Evolutionary conservation across 2,329 filamentous ascomycete species (phyloP), one percentile per base, ranked within the genome.

Genomic region (Alternaria tenuissima): DNA sequence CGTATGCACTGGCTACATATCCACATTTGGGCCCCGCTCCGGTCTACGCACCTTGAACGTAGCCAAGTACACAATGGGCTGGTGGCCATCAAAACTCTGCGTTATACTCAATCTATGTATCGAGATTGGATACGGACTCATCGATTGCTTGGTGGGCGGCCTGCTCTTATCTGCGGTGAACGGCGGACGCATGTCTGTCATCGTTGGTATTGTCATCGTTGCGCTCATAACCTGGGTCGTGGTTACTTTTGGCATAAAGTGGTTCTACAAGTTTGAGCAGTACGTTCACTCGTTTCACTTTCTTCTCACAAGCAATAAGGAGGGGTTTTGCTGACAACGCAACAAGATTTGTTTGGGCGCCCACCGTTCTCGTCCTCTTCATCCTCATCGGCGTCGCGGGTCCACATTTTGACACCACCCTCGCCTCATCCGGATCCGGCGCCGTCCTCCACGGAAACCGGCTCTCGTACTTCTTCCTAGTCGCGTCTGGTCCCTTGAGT

Each of bases 381-480:
- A 64, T 72, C n/a, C 49, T 73, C 12, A 71, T 70, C n/a, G 72
- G 72, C 9, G 63, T 67, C 3, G 69, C 70, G 14, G 68, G 68
- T 5, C 70, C 70, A 3, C 81, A 85, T 34, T 90, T 89, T 64
- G 84, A 89, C 65, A 77, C 84, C 1, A 6, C 32, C 32, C 32
- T 36, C 32, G 32, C 32, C 14, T 36, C 32, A 7, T 36, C 32
- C 32, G 86, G 84, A 9, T 78, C 84, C 32, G 68, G 80, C 11
- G 75, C 80, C 46, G 85, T 84, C 3, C 68, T 88, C 16, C 78
- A 80, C 18, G 87, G 84, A 22, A 85, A 86, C 60, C 80, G 85
- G 3, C 77, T 92, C 20, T 89, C 87, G 2, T 92, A 90, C 77
- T 89, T 92, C 78, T 89, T 85, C 34, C 81, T 92, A 39, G 89